Base-by-base conservation (phyloP, 2,329 filamentous ascomycete species). In the Diaporthe amygdali region DNA sequence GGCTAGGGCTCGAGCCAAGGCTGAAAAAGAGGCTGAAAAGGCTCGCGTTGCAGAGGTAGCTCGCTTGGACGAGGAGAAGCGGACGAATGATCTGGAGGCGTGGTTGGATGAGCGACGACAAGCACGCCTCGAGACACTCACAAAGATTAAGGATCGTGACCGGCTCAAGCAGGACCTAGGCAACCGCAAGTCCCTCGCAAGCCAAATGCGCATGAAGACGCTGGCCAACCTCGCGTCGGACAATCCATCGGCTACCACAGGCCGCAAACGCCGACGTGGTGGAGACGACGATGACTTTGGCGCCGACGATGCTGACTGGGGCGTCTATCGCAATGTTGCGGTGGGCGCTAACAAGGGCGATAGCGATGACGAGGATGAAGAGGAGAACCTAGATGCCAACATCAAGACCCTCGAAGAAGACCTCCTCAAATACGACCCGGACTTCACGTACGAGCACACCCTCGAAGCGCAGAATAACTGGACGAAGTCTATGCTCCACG, bases 301-400 rank as follows among this genome's bases (percentile, higher is more conserved):
- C 70, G 95, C 95, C 63, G 96, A 99, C 80, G 96, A 99, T 78
- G 95, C 97, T 70, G 96, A 99, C 81, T 99, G 96, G 96, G 94
- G 94, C 71, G 94, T 99, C 17, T 99, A 99, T 82, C 92, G 96
- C 67, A 94, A 94, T 49, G 97, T 98, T 70, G 94, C 94, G 2
- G 94, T 93, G 0, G 95, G 94, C 64, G 92, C 93, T 9, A 88
- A 87, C 75, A 78, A 91, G 85, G 89, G 89, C 20, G 87, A 87
- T 69, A 94, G 93, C 78, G 94, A 96, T 73, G 95, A 98, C 75
- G 93, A 96, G 77, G 95, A 97, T 64, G 95, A 97, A 79, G 96
- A 98, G 79, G 94, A 96, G 80, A 96, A 98, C 77, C 88, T 97
- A 0, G 88, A 90, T 70, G 89, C 87, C 6, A 89, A 87, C 70